Conservation (phyloP, 164 flowering plant species). For the Malania oleifera region DNA sequence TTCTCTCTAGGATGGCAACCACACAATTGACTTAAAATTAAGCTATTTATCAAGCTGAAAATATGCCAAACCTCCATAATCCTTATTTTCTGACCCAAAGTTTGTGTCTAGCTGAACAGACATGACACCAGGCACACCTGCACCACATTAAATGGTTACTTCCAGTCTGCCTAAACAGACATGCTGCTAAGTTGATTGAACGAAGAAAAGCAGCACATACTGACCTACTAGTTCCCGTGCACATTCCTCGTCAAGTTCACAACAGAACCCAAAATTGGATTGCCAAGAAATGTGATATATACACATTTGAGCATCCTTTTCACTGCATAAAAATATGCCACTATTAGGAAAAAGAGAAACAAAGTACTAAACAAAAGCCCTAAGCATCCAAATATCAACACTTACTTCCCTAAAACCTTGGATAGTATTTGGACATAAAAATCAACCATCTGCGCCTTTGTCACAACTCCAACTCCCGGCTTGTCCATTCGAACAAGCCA, state of each 20-base stretch:
- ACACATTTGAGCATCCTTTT: conserved; percentile 90
- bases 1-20: too few relatives aligned
- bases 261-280: conserved; percentile 78
- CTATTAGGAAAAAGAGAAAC: not conserved
- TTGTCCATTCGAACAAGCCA: conserved; percentile 80
- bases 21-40: too few relatives aligned
- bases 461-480: conserved; percentile 56
- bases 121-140: conserved; percentile 85
- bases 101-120: conserved; percentile 62
- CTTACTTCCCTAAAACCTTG: conserved; percentile 86
- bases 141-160: conserved; percentile 10
- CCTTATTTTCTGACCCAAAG: conserved; percentile 62
- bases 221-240: conserved; percentile 65
- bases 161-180: not conserved
- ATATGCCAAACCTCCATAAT: conserved; percentile 65
- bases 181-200: not conserved
- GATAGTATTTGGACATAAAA: conserved; percentile 59
- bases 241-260: conserved; percentile 78
- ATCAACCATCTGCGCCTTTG: conserved; percentile 85
- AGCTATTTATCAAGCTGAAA: not conserved
- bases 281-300: conserved; percentile 83
- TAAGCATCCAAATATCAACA: conserved; percentile 11
- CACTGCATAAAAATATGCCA: conserved; percentile 34
- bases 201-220: conserved; percentile 7
- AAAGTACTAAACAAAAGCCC: not conserved